Evolutionary conservation across 2,329 filamentous ascomycete genomes (phyloP), one percentile per base, ranked within the genome.

Genomic region (Sporothrix dimorphospora): DNA sequence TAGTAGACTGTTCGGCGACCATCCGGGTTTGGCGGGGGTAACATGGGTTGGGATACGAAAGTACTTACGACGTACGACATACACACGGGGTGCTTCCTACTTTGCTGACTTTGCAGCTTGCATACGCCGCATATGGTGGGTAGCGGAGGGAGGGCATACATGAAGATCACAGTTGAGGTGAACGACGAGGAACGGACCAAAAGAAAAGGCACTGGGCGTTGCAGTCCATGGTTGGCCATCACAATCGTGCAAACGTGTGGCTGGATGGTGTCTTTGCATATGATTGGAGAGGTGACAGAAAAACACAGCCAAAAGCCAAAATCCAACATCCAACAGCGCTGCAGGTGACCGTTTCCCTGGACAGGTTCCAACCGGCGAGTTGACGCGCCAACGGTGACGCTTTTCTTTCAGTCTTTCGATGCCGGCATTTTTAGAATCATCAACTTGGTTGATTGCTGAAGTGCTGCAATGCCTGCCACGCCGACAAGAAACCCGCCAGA

Each of bases 1-100:
- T 66, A 6, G 42, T 1, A 38, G 34, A 61, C 63, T 69, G 66
- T 69, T 69, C 66, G 66, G 66, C 66, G 66, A 69, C 66, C 66
- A 69, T 57, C 66, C 49, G 30, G 65, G 42, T 34, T 66, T 49
- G 42, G 42, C 63, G 63, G 63, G 63, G 63, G 3, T 11, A 27
- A 8, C 40, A 8, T 42, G 40, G 40, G n/a, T 8, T 16, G 42
- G 14, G 38, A 16, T 7, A 4, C n/a, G 42, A 63, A 16, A 21
- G n/a, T 42, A 40, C n/a, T n/a, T 55, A 30, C 51, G 40, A 42
- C 5, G 40, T 42, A 42, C 9, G 40, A 42, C 12, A 9, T 14
- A 42, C 40, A 9, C 40, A 42, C 40, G 40, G 40, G 40, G 12
- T 40, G 27, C 16, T 61, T 27, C 55, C n/a, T 61, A 12, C 55